phyloP scores from a whole-genome alignment of 2,329 filamentous ascomycete genomes.

The Beauveria caledonica region DNA sequence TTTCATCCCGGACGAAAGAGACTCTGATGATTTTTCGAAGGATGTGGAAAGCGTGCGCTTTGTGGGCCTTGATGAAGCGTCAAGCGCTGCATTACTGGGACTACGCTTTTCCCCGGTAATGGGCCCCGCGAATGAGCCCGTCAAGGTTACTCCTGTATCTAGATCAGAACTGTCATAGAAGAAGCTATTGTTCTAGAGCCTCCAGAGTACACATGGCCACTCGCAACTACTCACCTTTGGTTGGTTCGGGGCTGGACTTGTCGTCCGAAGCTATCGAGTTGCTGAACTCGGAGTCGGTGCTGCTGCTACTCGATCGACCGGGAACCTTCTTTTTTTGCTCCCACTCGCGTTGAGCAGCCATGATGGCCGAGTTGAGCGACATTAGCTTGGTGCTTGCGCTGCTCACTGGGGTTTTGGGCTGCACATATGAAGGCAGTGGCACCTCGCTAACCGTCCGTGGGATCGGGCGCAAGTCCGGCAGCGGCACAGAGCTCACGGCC shows the following conservation, averaged over 20 bases:
- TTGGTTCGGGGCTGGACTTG: background rate
- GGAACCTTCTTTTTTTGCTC: constrained; percentile 9
- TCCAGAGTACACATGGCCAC: too few species aligned
- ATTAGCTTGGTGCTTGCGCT: background rate
- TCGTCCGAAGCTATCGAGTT: background rate
- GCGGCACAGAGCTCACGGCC: background rate
- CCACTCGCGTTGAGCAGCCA: constrained; percentile 24
- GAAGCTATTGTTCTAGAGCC: too few species aligned
- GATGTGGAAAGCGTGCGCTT: background rate
- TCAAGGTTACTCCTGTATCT: background rate
- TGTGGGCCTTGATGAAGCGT: background rate
- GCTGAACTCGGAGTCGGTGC: background rate
- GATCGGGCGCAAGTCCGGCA: background rate
- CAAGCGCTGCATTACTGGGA: background rate
- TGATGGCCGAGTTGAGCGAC: constrained; percentile 17
- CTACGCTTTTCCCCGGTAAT: background rate
- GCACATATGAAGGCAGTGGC: background rate
- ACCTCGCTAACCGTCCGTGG: background rate
- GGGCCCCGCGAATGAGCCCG: background rate
- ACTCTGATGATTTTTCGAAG: too few species aligned
- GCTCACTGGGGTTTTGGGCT: background rate
- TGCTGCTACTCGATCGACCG: background rate
- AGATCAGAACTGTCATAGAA: background rate
- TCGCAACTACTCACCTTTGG: background rate
- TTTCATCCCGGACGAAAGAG: background rate